Conservation (phyloP, 2,329 filamentous ascomycete genomes). For the Botrytis squamosa region DNA sequence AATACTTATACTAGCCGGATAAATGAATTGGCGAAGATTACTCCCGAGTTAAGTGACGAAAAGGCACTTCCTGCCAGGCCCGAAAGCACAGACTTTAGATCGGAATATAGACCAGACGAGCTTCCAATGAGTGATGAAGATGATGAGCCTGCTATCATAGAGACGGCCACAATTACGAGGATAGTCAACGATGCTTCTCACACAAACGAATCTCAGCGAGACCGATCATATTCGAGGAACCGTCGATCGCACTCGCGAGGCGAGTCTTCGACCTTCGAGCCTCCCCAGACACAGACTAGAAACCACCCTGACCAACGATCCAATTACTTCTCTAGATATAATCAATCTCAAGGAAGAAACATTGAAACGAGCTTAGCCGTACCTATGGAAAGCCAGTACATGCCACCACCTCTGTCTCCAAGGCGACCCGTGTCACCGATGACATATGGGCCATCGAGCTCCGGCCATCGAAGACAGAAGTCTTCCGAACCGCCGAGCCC, state of each 20-base stretch:
- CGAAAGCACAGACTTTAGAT: conserved; percentile 58
- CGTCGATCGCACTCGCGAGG: conserved; percentile 37
- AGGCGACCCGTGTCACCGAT: conserved; percentile 54
- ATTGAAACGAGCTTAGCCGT: conserved; percentile 44
- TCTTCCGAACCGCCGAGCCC: conserved; percentile 9
- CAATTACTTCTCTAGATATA: conserved; percentile 13
- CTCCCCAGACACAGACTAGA: conserved; percentile 34
- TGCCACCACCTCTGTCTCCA: conserved; percentile 71
- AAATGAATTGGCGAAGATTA: conserved; percentile 75
- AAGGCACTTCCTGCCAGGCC: conserved; percentile 76
- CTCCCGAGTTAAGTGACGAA: conserved; percentile 55
- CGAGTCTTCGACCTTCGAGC: conserved; percentile 38
- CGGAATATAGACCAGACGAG: conserved; percentile 37
- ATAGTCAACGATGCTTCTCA: conserved; percentile 46
- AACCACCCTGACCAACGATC: conserved; percentile 34
- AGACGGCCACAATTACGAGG: conserved; percentile 53
- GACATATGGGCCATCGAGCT: conserved; percentile 36
- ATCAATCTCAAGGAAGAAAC: conserved; percentile 12
- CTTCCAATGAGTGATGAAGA: conserved; percentile 41
- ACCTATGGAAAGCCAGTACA: conserved; percentile 56
- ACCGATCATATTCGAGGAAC: conserved; percentile 31
- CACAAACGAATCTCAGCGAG: conserved; percentile 27
- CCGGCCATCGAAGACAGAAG: conserved; percentile 36
- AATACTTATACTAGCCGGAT: conserved; percentile 90
- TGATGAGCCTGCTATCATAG: conserved; percentile 48